Conservation (phyloP, 345 rosid genomes). For the Trapa bicornis region DNA sequence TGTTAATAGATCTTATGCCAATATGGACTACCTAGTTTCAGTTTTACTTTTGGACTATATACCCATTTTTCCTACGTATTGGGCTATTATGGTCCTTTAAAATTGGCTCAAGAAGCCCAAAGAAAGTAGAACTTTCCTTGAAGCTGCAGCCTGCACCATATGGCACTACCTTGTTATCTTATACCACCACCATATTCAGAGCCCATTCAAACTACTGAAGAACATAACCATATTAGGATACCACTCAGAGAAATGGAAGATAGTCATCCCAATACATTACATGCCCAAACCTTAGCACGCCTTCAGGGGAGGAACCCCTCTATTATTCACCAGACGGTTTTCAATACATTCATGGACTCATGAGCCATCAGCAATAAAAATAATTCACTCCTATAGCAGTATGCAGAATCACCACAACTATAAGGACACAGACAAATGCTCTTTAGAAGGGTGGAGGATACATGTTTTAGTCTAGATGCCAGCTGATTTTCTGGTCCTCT, state of each 20-base stretch:
- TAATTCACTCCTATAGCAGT: neutral
- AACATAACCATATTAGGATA: neutral
- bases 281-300: neutral
- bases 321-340: neutral
- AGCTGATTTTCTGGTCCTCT: neutral
- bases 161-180: too few relatives aligned
- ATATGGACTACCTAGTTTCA: too few relatives aligned
- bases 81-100: too few relatives aligned
- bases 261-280: neutral
- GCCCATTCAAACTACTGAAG: too few relatives aligned
- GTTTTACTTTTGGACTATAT: too few relatives aligned
- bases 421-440: neutral
- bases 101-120: too few relatives aligned
- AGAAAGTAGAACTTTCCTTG: too few relatives aligned
- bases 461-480: neutral
- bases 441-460: neutral
- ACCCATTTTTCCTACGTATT: too few relatives aligned
- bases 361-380: neutral
- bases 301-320: neutral
- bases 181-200: too few relatives aligned
- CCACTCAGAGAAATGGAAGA: neutral
- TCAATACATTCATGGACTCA: neutral
- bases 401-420: neutral
- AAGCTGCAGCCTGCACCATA: too few relatives aligned
- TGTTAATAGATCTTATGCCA: too few relatives aligned